Base-by-base conservation (phyloP, 2,329 filamentous ascomycete genomes). In the Phialophora macrospora region DNA sequence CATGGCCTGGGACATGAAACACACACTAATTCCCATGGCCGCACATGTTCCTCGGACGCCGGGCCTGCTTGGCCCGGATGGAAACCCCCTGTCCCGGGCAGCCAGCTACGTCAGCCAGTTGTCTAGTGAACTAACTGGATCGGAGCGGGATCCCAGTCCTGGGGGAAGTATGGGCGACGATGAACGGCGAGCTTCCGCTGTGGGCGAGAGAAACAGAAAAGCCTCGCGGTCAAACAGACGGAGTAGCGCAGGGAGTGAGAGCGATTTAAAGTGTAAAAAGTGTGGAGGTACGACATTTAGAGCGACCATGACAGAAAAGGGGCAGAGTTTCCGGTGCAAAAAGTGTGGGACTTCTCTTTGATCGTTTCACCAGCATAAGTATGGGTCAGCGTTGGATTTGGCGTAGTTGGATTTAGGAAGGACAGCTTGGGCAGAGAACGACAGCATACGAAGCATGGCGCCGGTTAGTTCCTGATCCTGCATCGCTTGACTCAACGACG, bases 221-320 rank as follows among this genome's bases (percentile, higher is more conserved):
- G 56, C 20, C 48, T 51, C 59, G 8, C 59, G 60, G 3, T 38
- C 51, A 26, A 22, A 64, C 26, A 38, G 68, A 56, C 59, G 55
- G 41, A 66, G 58, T 28, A 70, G 63, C 48, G 48, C 38, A 30
- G 63, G 30, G 26, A 69, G 69, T 24, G 64, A 63, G 7, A 65
- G 63, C 32, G 70, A 71, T 52, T 55, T 71, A 32, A 66, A 63
- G 28, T 72, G 71, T 60, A 64, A 54, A 51, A 68, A 67, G 26
- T 72, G 71, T 64, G 67, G 69, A n/a, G 60, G 57, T 52, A 64
- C 60, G 55, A 69, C 65, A n/a, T 72, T 72, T 48, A 68, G 63
- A 48, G 67, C 64, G 26, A 69, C 66, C 6, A 70, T 66, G 61
- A 65, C 57, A 11, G 61, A 60, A 11, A 65, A 62, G 22, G 65